Evolutionary conservation across 495 filamentous ascomycete genomes (phyloP).

Genomic region (Lophiostoma macrostomum): DNA sequence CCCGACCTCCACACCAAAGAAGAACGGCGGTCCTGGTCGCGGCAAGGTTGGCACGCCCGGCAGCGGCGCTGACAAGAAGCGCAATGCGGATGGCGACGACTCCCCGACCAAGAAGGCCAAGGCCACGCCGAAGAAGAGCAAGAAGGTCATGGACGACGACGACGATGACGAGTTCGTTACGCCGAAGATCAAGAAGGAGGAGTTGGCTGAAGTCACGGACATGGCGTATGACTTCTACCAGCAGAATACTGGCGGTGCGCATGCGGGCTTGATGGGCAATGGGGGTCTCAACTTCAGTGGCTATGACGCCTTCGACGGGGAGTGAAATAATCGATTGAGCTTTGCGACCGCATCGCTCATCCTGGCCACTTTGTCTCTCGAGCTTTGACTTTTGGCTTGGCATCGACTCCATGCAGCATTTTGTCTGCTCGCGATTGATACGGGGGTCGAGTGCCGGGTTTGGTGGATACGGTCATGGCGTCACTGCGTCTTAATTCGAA

Average conservation of each 20-base stretch:
- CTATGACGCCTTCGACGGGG: no score
- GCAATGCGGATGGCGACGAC: not conserved
- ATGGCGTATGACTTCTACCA: conserved; percentile 3
- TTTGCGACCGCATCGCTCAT: no score
- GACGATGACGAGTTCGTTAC: conserved; percentile 12
- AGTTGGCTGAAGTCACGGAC: not conserved
- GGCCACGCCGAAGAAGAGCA: conserved; percentile 2
- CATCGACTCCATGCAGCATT: no score
- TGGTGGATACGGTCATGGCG: no score
- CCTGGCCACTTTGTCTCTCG: no score
- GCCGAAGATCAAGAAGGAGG: conserved; percentile 23
- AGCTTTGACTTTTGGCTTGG: no score
- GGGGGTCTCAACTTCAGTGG: no score
- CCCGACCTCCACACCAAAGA: not conserved
- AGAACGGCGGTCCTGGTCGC: not conserved
- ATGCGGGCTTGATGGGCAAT: not conserved
- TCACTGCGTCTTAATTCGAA: no score
- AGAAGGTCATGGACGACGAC: conserved; percentile 11
- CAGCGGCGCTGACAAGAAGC: not conserved
- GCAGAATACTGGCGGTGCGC: not conserved
- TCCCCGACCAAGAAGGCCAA: not conserved
- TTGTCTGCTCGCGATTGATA: no score
- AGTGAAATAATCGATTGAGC: no score
- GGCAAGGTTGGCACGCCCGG: not conserved
- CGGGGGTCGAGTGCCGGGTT: no score